phyloP scores from a whole-genome alignment of 2,329 filamentous ascomycete species.

The Torrubiellomyces zombiae region DNA sequence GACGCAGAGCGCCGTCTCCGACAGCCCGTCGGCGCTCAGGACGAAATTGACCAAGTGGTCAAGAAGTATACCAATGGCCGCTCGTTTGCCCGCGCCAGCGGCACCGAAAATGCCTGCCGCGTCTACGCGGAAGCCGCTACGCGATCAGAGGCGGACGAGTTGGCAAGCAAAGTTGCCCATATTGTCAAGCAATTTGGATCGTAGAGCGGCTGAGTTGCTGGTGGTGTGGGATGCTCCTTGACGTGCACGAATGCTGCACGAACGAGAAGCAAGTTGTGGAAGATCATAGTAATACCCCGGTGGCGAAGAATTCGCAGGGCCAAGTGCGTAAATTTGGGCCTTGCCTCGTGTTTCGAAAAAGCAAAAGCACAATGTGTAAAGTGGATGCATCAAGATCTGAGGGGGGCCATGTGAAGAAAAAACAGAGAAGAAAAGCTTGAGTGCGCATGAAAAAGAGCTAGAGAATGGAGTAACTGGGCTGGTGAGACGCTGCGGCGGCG shows the following conservation, averaged over 20 bases:
- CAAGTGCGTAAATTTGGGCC: too few species aligned
- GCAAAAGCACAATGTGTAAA: too few species aligned
- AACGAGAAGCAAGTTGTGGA: neutral
- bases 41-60: constrained; percentile 72
- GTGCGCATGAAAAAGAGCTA: too few species aligned
- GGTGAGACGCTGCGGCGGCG: too few species aligned
- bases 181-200: constrained; percentile 47
- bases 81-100: constrained; percentile 80
- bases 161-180: constrained; percentile 67
- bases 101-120: constrained; percentile 88
- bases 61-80: constrained; percentile 82
- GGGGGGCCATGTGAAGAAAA: too few species aligned
- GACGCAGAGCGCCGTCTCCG: constrained; percentile 83
- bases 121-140: constrained; percentile 93
- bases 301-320: too few species aligned
- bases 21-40: constrained; percentile 62
- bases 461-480: too few species aligned
- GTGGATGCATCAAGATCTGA: too few species aligned
- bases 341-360: too few species aligned
- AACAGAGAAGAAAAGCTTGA: too few species aligned
- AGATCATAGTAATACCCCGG: too few species aligned
- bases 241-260: too few species aligned
- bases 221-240: neutral
- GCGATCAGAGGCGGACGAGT: constrained; percentile 75
- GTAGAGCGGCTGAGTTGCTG: constrained; percentile 7